phyloP scores from a whole-genome alignment of 2,329 filamentous ascomycete species.

The Cladorrhinum sp. region DNA sequence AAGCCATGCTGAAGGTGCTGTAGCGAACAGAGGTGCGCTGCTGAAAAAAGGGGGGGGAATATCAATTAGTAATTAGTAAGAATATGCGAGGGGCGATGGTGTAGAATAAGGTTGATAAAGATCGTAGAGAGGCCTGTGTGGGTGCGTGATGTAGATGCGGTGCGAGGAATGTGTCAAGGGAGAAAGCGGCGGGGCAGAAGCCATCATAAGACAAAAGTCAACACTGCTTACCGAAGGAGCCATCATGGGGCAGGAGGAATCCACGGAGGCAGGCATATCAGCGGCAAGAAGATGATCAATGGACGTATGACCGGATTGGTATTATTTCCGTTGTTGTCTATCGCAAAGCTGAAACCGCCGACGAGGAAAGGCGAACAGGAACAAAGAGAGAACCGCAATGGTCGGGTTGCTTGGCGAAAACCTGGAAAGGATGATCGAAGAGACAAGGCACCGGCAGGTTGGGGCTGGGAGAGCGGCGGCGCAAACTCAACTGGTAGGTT shows the following conservation, averaged over 20 bases:
- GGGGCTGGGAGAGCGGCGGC: neutral
- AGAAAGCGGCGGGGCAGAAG: neutral
- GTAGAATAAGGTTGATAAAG: neutral
- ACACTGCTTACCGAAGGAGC: conserved; percentile 54
- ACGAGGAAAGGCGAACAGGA: neutral
- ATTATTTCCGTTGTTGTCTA: conserved; percentile 8
- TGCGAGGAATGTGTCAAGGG: conserved; percentile 45
- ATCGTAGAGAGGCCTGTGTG: neutral
- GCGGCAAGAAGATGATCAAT: neutral
- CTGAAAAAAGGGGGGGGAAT: conserved; percentile 31
- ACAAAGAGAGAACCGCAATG: neutral
- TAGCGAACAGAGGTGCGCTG: conserved; percentile 54
- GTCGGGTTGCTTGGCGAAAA: neutral
- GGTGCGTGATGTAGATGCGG: conserved; percentile 45
- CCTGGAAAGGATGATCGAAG: neutral
- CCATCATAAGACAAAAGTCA: neutral
- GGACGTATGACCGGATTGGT: neutral
- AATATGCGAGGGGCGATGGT: neutral
- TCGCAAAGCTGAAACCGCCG: conserved; percentile 12
- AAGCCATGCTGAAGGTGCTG: conserved; percentile 60
- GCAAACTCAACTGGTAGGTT: conserved; percentile 1
- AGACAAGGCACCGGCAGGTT: neutral
- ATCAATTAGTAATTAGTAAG: conserved; percentile 12
- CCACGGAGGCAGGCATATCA: conserved; percentile 56
- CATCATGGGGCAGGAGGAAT: conserved; percentile 61